Percentiles rank a stretch among this genome's conserved stretches.
phyloP scores from a whole-genome alignment of 2,329 filamentous ascomycete species.

The Tolypocladium cylindrosporum region DNA sequence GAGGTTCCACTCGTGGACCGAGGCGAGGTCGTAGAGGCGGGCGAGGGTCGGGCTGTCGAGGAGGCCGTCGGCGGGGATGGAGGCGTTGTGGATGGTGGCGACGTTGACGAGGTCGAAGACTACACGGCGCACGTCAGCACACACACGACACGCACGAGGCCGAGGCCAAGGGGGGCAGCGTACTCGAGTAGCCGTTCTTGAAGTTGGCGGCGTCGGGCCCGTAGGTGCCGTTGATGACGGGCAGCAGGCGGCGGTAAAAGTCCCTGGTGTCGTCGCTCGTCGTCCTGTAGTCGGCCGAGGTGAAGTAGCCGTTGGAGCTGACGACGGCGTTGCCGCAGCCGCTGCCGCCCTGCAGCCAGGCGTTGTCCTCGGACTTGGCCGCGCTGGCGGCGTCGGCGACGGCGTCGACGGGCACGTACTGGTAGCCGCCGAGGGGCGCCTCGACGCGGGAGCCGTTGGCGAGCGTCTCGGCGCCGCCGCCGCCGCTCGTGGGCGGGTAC shows the following conservation, averaged over 20 bases:
- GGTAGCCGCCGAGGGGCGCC: constrained; percentile 68
- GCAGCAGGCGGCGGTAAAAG: constrained; percentile 46
- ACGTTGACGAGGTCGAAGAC: constrained; percentile 53
- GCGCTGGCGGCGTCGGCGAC: constrained; percentile 44
- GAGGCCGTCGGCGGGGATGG: constrained; percentile 47
- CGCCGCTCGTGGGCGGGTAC: constrained; percentile 64
- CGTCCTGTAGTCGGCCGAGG: constrained; percentile 32
- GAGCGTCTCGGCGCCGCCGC: constrained; percentile 48
- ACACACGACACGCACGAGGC: neutral
- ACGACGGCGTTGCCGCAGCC: constrained; percentile 45
- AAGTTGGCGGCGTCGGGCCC: constrained; percentile 35
- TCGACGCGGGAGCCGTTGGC: constrained; percentile 59
- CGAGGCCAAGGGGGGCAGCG: constrained; percentile 14
- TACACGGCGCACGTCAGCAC: constrained; percentile 11
- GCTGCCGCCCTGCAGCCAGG: constrained; percentile 49
- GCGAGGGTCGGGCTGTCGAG: constrained; percentile 49
- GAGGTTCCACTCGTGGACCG: constrained; percentile 71
- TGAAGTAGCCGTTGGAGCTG: constrained; percentile 45
- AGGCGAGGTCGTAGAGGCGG: constrained; percentile 64
- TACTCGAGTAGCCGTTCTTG: constrained; percentile 53
- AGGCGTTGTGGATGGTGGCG: constrained; percentile 47
- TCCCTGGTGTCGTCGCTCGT: constrained; percentile 42
- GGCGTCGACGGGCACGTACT: constrained; percentile 67
- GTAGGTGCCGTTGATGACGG: constrained; percentile 45
- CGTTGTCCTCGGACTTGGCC: constrained; percentile 43